Percentiles rank a stretch among this genome's conserved stretches.
phyloP scores from a whole-genome alignment of 2,329 filamentous ascomycete genomes.

The Stromatinia cepivora region DNA sequence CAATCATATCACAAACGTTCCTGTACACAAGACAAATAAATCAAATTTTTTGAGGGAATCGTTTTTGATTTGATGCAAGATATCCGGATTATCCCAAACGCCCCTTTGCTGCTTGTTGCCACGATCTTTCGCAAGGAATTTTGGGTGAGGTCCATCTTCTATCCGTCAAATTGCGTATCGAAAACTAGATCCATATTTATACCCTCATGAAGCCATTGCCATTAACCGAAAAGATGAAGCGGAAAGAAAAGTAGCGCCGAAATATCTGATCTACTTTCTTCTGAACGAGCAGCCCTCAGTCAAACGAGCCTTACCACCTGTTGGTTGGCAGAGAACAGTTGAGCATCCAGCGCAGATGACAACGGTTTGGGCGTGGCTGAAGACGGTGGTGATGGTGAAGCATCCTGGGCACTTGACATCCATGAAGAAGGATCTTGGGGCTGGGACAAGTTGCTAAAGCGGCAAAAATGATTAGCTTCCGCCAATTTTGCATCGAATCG shows the following conservation, averaged over 20 bases:
- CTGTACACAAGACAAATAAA: slow-evolving; percentile 38
- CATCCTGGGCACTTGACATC: slow-evolving; percentile 99
- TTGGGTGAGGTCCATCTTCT: slow-evolving; percentile 64
- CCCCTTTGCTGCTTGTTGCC: slow-evolving; percentile 50
- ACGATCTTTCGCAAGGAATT: slow-evolving; percentile 48
- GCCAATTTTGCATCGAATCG: not conserved
- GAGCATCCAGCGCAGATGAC: slow-evolving; percentile 99
- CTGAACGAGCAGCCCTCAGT: slow-evolving; percentile 99
- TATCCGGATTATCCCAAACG: slow-evolving; percentile 77
- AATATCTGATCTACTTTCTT: slow-evolving; percentile 82
- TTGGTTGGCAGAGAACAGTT: slow-evolving; percentile 98
- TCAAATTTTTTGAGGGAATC: slow-evolving; percentile 25
- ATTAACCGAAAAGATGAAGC: slow-evolving; percentile 36
- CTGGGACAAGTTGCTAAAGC: slow-evolving; percentile 82
- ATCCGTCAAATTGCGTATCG: slow-evolving; percentile 60
- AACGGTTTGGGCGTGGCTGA: slow-evolving; percentile 99
- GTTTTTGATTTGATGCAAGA: slow-evolving; percentile 63
- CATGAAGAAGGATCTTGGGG: slow-evolving; percentile 99
- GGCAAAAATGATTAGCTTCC: slow-evolving; percentile 23
- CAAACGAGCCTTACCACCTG: slow-evolving; percentile 97
- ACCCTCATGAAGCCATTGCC: slow-evolving; percentile 34
- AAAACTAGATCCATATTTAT: slow-evolving; percentile 32
- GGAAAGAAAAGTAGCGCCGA: slow-evolving; percentile 45
- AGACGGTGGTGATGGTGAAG: slow-evolving; percentile 99
- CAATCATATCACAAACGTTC: slow-evolving; percentile 38